Percentiles rank a stretch among this genome's conserved stretches.
Conservation (phyloP, 2,329 filamentous ascomycete genomes). For the Colletotrichum magnum region DNA sequence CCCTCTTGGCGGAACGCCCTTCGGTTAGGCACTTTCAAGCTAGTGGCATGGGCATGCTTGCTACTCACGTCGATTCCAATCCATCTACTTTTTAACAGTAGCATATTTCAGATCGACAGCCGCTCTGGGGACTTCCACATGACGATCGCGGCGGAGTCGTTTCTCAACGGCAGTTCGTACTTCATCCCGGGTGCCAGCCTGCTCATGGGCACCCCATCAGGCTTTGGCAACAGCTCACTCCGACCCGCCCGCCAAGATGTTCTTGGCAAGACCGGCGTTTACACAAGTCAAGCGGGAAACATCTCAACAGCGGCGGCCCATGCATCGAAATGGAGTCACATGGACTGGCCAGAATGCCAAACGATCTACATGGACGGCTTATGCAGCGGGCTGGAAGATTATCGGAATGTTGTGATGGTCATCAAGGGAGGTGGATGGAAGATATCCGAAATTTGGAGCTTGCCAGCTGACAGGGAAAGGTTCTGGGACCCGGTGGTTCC, state of each 20-base stretch:
- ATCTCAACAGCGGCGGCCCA: not conserved
- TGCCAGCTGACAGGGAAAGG: not conserved
- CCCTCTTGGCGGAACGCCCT: constrained; percentile 54
- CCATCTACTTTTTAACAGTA: constrained; percentile 46
- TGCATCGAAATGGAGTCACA: not conserved
- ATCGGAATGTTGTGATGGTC: not conserved
- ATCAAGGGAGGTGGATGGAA: not conserved
- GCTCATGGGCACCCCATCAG: not conserved
- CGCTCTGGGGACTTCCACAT: constrained; percentile 27
- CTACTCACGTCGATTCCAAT: constrained; percentile 45
- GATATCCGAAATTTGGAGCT: not conserved
- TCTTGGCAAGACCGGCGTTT: not conserved
- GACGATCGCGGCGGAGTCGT: constrained; percentile 38
- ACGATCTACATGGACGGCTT: not conserved
- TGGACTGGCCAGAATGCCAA: not conserved
- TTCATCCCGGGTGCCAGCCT: constrained; percentile 14
- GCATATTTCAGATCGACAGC: constrained; percentile 36
- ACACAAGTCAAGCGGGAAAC: not conserved
- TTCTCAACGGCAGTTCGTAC: constrained; percentile 9
- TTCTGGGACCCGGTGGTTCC: not conserved
- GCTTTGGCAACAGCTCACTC: not conserved
- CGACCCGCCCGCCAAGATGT: not conserved
- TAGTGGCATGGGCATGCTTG: constrained; percentile 43
- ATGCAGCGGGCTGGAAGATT: not conserved
- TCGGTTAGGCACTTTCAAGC: constrained; percentile 42